Percentiles rank a stretch among this genome's conserved stretches.
Conservation (phyloP, 2,329 filamentous ascomycete species). For the Mollisiaceae sp. region DNA sequence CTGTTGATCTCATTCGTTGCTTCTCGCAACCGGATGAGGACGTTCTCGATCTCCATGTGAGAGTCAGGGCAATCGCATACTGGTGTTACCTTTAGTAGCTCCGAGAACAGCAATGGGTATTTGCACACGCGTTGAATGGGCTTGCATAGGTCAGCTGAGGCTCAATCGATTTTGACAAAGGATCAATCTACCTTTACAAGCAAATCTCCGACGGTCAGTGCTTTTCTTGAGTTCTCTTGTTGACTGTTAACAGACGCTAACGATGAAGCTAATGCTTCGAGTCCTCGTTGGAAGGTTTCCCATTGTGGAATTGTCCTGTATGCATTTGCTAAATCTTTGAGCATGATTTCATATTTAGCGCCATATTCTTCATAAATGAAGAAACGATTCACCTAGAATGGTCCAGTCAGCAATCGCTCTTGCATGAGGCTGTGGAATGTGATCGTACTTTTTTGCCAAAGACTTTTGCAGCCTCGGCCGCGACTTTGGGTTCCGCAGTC, state of each 20-base stretch:
- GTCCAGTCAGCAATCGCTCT: conserved; percentile 10
- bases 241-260: conserved; percentile 72
- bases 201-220: conserved; percentile 82
- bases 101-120: conserved; percentile 85
- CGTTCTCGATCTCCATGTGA: conserved; percentile 78
- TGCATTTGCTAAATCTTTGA: conserved; percentile 73
- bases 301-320: conserved; percentile 74
- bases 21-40: conserved; percentile 73
- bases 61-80: conserved; percentile 84
- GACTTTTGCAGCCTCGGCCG: conserved; percentile 63
- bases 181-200: conserved; percentile 75
- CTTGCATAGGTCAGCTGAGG: conserved; percentile 49
- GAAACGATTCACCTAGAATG: conserved; percentile 75
- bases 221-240: conserved; percentile 69
- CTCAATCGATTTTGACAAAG: background rate
- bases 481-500: conserved; percentile 62
- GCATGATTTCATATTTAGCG: conserved; percentile 85
- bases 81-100: conserved; percentile 82
- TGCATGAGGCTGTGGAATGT: conserved; percentile 1
- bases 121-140: conserved; percentile 92
- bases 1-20: conserved; percentile 81
- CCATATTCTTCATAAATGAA: conserved; percentile 91
- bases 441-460: conserved; percentile 62
- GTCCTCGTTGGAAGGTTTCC: conserved; percentile 81
- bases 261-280: conserved; percentile 81